Base-by-base conservation (phyloP, 495 filamentous ascomycete species). In the Chaetomium tenue region DNA sequence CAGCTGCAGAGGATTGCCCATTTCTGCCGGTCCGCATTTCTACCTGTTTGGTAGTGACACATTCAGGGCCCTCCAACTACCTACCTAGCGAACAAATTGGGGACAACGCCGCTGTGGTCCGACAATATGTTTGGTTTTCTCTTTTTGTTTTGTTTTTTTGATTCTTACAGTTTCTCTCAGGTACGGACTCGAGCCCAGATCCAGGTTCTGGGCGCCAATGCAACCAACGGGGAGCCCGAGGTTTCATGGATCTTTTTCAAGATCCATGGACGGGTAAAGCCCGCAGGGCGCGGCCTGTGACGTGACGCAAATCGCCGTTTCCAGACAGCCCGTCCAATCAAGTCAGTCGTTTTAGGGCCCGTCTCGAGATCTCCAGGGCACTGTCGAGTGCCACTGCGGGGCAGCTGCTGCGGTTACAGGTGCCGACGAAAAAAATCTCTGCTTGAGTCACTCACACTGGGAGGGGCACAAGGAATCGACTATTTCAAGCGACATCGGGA, bases 401-500 rank as follows among this genome's bases (percentile, higher is more conserved):
- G 72, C 66, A 56, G 16, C 25, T 39, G 48, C 66, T 50, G 58
- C 63, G 51, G 28, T 68, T 42, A 28, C 60, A 50, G 54, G 39
- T 66, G 66, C 60, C 64, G 58, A 46, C 52, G 59, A 74, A 73
- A 74, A 30, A 73, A 68, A 61, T 25, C 28, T 74, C 69, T 73
- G 71, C 68, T 73, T 74, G 72, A 74, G 68, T 74, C 72, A 74
- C 61, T 58, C 46, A 60, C 56, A 55, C 44, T 42, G 58, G 51
- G 61, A 65, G 65, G 66, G 63, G 60, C 64, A 63, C 48, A 30
- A 53, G 47, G 30, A 33, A 60, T 28, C 39, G 58, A 68, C 44
- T 74, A 73, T 74, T 70, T 71, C 65, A 74, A 37, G 72, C 72
- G 72, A 72, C 71, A 73, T 73, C 72, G 72, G 72, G 67, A 68